Percentiles rank a stretch among this genome's conserved stretches.
Conservation (phyloP, 805 yeast species). For the Diddensiella transvaalensis region DNA sequence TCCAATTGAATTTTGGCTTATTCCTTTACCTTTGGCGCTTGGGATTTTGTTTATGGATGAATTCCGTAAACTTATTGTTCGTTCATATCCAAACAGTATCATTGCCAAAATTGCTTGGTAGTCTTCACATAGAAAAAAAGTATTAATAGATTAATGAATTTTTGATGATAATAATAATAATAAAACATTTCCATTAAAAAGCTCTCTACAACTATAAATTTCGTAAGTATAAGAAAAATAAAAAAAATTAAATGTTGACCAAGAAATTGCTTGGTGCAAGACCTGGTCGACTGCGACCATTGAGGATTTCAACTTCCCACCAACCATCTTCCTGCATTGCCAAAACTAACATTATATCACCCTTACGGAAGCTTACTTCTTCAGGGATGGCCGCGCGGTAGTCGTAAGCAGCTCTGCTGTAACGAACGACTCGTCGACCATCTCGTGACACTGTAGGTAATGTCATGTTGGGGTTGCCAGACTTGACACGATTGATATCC, state of each 20-base stretch:
- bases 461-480: conserved; percentile 9
- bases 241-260: conserved; percentile 12
- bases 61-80: conserved; percentile 36
- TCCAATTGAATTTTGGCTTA: conserved; percentile 46
- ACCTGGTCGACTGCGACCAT: conserved; percentile 40
- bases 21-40: conserved; percentile 44
- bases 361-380: conserved; percentile 56
- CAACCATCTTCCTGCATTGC: conserved; percentile 66
- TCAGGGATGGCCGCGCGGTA: conserved; percentile 59
- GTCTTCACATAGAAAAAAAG: neutral
- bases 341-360: conserved; percentile 51
- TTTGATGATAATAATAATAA: too few relatives aligned
- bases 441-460: conserved; percentile 49
- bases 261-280: conserved; percentile 61
- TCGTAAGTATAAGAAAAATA: neutral
- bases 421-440: conserved; percentile 51
- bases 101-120: conserved; percentile 45
- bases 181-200: neutral
- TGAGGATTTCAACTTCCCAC: conserved; percentile 65
- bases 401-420: conserved; percentile 53
- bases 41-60: conserved; percentile 43
- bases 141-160: neutral
- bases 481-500: conserved; percentile 18
- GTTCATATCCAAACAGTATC: conserved; percentile 39
- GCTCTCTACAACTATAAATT: too few relatives aligned